Evolutionary conservation across 2,329 filamentous ascomycete species (phyloP), one percentile per base, ranked within the genome.

Genomic region (Ascochyta viciae-villosae): DNA sequence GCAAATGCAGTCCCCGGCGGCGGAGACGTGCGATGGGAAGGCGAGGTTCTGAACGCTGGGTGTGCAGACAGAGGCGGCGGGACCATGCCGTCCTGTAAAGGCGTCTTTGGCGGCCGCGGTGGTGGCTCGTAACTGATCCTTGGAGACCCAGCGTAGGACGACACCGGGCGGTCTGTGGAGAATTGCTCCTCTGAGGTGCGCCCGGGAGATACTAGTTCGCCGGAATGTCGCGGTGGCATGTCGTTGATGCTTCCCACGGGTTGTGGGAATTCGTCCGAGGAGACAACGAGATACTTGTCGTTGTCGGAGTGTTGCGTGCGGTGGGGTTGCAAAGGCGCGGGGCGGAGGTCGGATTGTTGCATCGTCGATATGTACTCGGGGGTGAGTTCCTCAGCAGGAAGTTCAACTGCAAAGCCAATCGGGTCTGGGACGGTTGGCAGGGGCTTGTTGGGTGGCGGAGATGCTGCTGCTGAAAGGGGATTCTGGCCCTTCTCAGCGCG

Each of bases 181-280:
- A 72, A 72, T 8, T 72, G 70, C 35, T 76, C 74, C 19, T 56
- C 63, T n/a, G 72, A 74, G 12, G 63, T 67, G 10, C 73, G 74
- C 22, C 67, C 62, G 4, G 64, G 67, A 16, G 85, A 83, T 62
- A 90, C 90, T 66, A 91, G 87, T 66, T 93, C 90, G 6, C 83
- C 78, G 0, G 86, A 88, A 10, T 75, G 71, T 3, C 73, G 68
- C 0, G 72, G 68, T 10, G 59, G 62, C 6, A 71, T 48, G 24
- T 70, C 68, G 38, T 53, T 59, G 24, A 68, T 70, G 41, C 15
- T 44, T 1, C 42, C 46, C 76, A 80, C n/a, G 77, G 83, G 49
- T 75, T 84, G 62, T 73, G 83, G 75, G 82, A 89, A 80, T 82
- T 86, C 57, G 75, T 79, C 43, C 1, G 86, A 86, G 1, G 84